Percentiles rank a stretch among this genome's conserved stretches.
These are phyloP conservation scores for Periconia macrospinosa DNA, from an alignment of 2,329 filamentous ascomycete species.

Conservation along the genomic window DNA sequence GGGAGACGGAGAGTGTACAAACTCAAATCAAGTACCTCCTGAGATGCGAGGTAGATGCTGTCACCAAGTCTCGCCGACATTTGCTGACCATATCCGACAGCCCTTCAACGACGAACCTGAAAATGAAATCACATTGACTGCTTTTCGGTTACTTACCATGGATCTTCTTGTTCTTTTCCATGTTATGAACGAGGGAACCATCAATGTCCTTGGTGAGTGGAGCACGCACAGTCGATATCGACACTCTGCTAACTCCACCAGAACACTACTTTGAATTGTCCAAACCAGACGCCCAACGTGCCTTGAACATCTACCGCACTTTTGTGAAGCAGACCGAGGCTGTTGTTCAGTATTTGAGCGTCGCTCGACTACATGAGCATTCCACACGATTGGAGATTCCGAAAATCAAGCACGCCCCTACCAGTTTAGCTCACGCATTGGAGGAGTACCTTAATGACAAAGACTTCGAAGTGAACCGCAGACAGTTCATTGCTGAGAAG, in stretches of 20 bases:
- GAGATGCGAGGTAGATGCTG: constrained; percentile 77
- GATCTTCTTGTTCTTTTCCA: constrained; percentile 90
- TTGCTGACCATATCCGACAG: constrained; percentile 47
- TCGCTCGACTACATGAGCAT: constrained; percentile 87
- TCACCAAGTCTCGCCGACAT: background rate
- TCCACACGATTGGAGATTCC: constrained; percentile 92
- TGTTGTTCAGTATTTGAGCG: constrained; percentile 85
- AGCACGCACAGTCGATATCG: background rate
- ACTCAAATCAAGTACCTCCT: constrained; percentile 82
- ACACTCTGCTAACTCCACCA: constrained; percentile 42
- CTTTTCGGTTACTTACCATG: constrained; percentile 87
- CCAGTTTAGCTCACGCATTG: constrained; percentile 83
- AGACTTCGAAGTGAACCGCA: constrained; percentile 90
- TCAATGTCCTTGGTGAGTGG: constrained; percentile 84
- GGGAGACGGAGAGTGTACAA: constrained; percentile 91
- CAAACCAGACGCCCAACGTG: constrained; percentile 86
- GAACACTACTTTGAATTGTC: constrained; percentile 99
- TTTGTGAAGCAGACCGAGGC: constrained; percentile 92
- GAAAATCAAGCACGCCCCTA: constrained; percentile 94
- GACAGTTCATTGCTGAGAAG: constrained; percentile 88
- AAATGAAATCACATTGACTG: constrained; percentile 94
- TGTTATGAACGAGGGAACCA: constrained; percentile 94
- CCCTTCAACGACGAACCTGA: constrained; percentile 85
- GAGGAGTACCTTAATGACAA: constrained; percentile 94
- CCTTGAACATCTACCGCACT: constrained; percentile 86